A percentile compares a stretch with the other conserved stretches of the same genome.
These are phyloP conservation scores for Aspergillus sp. DNA, from an alignment of 2,329 filamentous ascomycete species.

Conservation along the genomic window DNA sequence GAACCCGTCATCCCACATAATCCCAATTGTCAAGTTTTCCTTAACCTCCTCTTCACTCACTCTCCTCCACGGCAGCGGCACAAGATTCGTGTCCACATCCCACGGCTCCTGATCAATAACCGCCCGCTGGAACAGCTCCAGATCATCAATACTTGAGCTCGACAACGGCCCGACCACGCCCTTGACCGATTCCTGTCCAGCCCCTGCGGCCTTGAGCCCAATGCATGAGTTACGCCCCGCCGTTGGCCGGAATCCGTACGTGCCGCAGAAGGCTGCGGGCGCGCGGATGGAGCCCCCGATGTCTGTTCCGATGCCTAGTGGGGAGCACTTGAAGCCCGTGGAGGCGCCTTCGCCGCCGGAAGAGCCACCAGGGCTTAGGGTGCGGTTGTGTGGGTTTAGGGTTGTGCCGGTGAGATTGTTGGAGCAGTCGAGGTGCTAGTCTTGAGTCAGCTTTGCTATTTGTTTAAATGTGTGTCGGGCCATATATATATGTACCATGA, in stretches of 20 bases:
- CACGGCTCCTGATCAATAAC: conserved; percentile 36
- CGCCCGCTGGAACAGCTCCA: conserved; percentile 32
- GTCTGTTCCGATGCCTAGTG: conserved; percentile 40
- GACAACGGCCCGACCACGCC: conserved; percentile 25
- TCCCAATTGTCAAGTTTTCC: conserved; percentile 39
- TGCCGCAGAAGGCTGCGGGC: conserved; percentile 39
- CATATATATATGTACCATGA: conserved; percentile 24
- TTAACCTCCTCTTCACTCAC: conserved; percentile 9
- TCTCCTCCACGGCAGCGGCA: conserved; percentile 35
- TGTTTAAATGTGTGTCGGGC: neutral
- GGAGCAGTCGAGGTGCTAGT: conserved; percentile 27
- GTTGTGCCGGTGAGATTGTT: conserved; percentile 37
- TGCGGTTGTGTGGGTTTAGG: conserved; percentile 34
- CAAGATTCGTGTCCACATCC: conserved; percentile 34
- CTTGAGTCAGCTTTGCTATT: conserved; percentile 1
- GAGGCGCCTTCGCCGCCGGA: conserved; percentile 40
- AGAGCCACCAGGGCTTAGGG: conserved; percentile 35
- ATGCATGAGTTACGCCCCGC: conserved; percentile 24
- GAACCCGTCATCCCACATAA: conserved; percentile 56
- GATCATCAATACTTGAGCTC: conserved; percentile 22
- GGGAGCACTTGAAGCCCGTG: conserved; percentile 34
- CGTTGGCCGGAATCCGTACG: conserved; percentile 39
- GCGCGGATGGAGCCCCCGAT: conserved; percentile 41
- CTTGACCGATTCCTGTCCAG: conserved; percentile 33
- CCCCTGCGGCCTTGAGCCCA: conserved; percentile 20